Conservation (phyloP, 2,329 filamentous ascomycete genomes). For the Penicillium janthinellum region DNA sequence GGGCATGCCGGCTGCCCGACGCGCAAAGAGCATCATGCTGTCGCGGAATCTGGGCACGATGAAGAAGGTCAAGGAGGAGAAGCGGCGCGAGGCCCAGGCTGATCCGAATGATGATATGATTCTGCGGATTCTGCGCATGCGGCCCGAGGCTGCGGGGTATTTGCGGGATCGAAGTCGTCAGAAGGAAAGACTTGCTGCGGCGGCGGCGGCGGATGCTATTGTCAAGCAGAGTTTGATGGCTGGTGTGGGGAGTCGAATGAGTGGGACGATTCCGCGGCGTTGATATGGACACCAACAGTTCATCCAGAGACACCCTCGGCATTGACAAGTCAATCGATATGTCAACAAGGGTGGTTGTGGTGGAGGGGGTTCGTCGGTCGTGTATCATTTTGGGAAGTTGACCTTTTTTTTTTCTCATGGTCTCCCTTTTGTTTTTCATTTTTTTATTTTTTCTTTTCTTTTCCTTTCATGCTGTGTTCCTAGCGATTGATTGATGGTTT, state of each 20-base stretch:
- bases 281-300: conserved; percentile 12
- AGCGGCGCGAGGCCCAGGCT: conserved; percentile 90
- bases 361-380: background rate
- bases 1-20: conserved; percentile 50
- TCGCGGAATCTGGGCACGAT: conserved; percentile 93
- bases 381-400: background rate
- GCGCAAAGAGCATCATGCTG: conserved; percentile 79
- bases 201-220: conserved; percentile 89
- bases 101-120: conserved; percentile 99
- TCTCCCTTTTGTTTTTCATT: conserved; percentile 1
- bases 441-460: background rate
- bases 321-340: too few species aligned
- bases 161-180: conserved; percentile 88
- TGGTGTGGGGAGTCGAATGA: conserved; percentile 57
- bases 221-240: conserved; percentile 84
- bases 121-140: conserved; percentile 88
- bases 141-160: conserved; percentile 84
- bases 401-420: conserved; percentile 6
- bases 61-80: conserved; percentile 93
- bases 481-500: conserved; percentile 10
- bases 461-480: conserved; percentile 1
- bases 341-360: background rate
- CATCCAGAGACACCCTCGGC: too few species aligned
- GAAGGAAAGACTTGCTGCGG: conserved; percentile 87
- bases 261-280: conserved; percentile 43